phyloP scores from a whole-genome alignment of 371 early-diverging fungal species.

The Mucor indicus region DNA sequence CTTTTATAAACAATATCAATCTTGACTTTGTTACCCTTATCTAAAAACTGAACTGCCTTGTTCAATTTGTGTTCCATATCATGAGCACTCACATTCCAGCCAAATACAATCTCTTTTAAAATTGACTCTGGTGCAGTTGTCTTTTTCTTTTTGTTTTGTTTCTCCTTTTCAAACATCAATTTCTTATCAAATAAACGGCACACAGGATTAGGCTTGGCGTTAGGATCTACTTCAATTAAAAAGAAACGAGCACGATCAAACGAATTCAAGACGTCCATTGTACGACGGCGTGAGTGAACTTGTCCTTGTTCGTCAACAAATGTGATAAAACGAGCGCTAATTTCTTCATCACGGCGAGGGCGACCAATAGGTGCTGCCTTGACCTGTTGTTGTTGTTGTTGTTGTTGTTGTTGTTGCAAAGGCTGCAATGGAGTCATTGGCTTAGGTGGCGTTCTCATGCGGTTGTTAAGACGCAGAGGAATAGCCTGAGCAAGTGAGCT shows the following conservation, averaged over 20 bases:
- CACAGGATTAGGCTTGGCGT: constrained; percentile 43
- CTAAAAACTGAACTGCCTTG: constrained; percentile 50
- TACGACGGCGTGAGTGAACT: constrained; percentile 27
- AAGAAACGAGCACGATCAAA: constrained; percentile 50
- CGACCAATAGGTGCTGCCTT: constrained; percentile 16
- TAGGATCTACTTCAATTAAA: constrained; percentile 52
- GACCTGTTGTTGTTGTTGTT: neutral
- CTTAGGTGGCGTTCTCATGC: too few species aligned
- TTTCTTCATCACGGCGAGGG: constrained; percentile 57
- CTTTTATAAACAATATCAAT: constrained; percentile 55
- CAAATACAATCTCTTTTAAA: constrained; percentile 55
- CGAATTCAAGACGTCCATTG: constrained; percentile 27
- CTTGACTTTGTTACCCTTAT: constrained; percentile 58
- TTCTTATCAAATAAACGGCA: constrained; percentile 59
- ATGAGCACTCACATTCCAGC: constrained; percentile 56
- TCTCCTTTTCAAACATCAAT: constrained; percentile 48
- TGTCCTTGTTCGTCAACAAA: constrained; percentile 47
- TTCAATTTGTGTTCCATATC: constrained; percentile 58
- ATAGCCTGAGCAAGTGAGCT: constrained; percentile 15
- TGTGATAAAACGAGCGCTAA: constrained; percentile 45
- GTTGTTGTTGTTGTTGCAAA: constrained; percentile 8
- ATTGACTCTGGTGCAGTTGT: constrained; percentile 32
- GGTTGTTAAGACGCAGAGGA: constrained; percentile 8
- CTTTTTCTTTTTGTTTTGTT: constrained; percentile 49
- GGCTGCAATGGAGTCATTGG: neutral